These are phyloP conservation scores for Chlorella sp. DNA, from an alignment of 139 green algal genomes.

Conservation along the genomic window DNA sequence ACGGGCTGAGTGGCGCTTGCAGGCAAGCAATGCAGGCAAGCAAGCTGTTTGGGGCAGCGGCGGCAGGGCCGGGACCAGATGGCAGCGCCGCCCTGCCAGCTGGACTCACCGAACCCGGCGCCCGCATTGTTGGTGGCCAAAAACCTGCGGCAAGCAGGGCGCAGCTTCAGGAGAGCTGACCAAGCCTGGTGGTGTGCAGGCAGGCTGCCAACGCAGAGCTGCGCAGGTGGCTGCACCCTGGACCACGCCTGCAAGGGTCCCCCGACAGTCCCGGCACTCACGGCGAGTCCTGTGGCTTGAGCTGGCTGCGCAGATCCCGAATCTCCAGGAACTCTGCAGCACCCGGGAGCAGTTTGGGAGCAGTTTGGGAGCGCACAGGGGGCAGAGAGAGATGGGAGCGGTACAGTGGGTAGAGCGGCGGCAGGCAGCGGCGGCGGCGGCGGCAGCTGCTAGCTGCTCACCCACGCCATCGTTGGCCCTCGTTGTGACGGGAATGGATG, in stretches of 20 bases:
- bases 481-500: slow-evolving; percentile 20
- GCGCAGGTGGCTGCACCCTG: too few species aligned
- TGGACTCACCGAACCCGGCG: slow-evolving; percentile 82
- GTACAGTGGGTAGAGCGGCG: too few species aligned
- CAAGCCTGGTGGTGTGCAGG: neutral
- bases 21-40: neutral
- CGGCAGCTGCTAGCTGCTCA: slow-evolving; percentile 1
- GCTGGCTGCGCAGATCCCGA: neutral
- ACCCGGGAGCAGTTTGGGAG: too few species aligned
- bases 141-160: slow-evolving; percentile 66
- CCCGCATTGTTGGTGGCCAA: slow-evolving; percentile 80
- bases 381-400: neutral
- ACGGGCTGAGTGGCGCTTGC: neutral
- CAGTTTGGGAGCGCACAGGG: neutral
- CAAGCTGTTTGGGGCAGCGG: neutral
- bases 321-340: slow-evolving; percentile 40
- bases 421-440: too few species aligned
- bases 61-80: neutral
- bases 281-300: slow-evolving; percentile 8
- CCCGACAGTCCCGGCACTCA: neutral
- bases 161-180: neutral
- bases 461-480: slow-evolving; percentile 8
- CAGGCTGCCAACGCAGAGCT: too few species aligned
- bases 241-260: too few species aligned
- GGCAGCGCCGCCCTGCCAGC: neutral